Conservation (phyloP, 202 grass and related monocot genomes). For the Schoenoplectus tabernaemontani region DNA sequence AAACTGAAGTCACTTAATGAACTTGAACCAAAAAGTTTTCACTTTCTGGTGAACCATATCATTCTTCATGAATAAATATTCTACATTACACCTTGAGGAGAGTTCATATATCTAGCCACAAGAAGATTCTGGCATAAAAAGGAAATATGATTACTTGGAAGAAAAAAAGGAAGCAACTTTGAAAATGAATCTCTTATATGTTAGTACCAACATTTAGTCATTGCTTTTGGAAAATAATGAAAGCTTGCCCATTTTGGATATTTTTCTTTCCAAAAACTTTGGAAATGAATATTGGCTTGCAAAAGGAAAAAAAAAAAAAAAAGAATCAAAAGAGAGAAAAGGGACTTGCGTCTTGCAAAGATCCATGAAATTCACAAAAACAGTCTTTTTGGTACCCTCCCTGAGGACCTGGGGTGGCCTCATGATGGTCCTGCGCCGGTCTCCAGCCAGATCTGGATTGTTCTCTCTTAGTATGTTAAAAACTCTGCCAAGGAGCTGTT, state of each 20-base stretch:
- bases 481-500: constrained; percentile 77
- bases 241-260: too few relatives aligned
- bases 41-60: neutral
- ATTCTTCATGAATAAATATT: neutral
- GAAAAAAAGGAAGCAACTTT: neutral
- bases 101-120: neutral
- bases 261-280: too few relatives aligned
- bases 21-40: neutral
- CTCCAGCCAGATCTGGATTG: constrained; percentile 93
- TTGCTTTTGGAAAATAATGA: too few relatives aligned
- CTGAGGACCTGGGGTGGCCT: constrained; percentile 91
- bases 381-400: constrained; percentile 96
- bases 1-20: neutral
- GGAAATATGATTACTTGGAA: neutral
- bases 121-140: neutral
- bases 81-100: neutral
- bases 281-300: neutral
- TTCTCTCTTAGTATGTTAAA: constrained; percentile 95
- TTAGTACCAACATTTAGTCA: too few relatives aligned
- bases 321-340: neutral
- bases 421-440: constrained; percentile 92
- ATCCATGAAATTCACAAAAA: constrained; percentile 97
- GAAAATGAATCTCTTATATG: too few relatives aligned
- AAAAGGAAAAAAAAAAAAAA: neutral
- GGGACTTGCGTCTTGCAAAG: constrained; percentile 65